Base-by-base conservation (phyloP, 352 stramenopile species). In the Phytophthora melonis region DNA sequence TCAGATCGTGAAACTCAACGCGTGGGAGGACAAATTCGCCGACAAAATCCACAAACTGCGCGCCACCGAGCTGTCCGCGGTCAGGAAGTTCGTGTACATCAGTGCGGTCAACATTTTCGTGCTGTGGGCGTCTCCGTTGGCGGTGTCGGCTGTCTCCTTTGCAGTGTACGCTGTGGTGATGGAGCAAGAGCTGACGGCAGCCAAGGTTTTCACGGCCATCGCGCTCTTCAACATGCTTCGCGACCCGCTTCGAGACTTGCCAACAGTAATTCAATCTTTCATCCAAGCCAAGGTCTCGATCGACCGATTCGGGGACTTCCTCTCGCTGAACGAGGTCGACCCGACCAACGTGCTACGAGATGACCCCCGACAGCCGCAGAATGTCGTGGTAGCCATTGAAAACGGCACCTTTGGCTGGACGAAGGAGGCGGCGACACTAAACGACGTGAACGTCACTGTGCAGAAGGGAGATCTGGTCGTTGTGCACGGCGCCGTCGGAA, bases 1-100 rank as follows among this genome's bases (percentile, higher is more conserved):
- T 66, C 95, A 98, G 76, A 89, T 99, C 56, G 93, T 99, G 70
- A 99, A 99, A 72, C 74, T 99, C 1, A 98, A 98, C 63, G 90
- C 86, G 1, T 98, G 92, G 92, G 94, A 98, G 63, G 43, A 62
- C 30, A 88, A 91, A 16, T 97, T 98, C 74, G 72, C 79, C 8
- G 89, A 91, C 9, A 88, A 96, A 69, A 90, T 98, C 34, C 63
- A 72, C 49, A 54, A 70, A 14, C 47, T 94, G n/a, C 83, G 93
- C 21, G 64, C 82, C 8, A 87, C 93, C 63, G 97, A 98, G 70
- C 91, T 97, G 57, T 79, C 85, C 75, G n/a, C 97, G 82, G 82
- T 91, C 95, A 66, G 47, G 66, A 30, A 54, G 30, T 76, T 64
- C 60, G 18, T 89, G 86, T 21, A 94, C 93, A 76, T 76, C 68